phyloP scores from a whole-genome alignment of 2,329 filamentous ascomycete genomes.

The Monilinia aucupariae region DNA sequence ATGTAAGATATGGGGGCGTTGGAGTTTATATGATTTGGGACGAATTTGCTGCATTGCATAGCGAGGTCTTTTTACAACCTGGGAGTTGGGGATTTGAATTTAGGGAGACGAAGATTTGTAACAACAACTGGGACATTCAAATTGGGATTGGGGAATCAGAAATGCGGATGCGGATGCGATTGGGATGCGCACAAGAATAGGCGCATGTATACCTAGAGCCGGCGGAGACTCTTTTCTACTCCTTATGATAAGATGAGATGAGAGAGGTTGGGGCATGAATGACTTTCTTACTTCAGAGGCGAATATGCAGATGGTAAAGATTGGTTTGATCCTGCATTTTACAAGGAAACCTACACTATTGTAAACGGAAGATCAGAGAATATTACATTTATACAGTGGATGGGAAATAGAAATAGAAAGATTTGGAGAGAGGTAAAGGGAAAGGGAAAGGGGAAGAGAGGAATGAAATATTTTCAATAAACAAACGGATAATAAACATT shows the following conservation, averaged over 20 bases:
- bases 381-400: not conserved
- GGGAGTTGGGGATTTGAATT: constrained; percentile 1
- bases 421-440: not conserved
- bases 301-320: not conserved
- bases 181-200: not conserved
- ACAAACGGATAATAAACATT: no score
- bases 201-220: not conserved
- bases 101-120: not conserved
- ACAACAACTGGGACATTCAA: constrained; percentile 9
- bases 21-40: constrained; percentile 1
- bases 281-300: not conserved
- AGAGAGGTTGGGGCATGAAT: not conserved
- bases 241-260: not conserved
- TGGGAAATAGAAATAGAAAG: not conserved
- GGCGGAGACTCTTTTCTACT: not conserved
- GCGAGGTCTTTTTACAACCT: not conserved
- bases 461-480: no score
- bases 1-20: not conserved
- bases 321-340: constrained; percentile 1
- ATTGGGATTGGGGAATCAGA: not conserved
- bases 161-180: not conserved
- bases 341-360: not conserved
- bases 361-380: not conserved
- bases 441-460: not conserved
- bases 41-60: constrained; percentile 11